Evolutionary conservation across 495 filamentous ascomycete species (phyloP).

Genomic region (Coniosporium apollinis): DNA sequence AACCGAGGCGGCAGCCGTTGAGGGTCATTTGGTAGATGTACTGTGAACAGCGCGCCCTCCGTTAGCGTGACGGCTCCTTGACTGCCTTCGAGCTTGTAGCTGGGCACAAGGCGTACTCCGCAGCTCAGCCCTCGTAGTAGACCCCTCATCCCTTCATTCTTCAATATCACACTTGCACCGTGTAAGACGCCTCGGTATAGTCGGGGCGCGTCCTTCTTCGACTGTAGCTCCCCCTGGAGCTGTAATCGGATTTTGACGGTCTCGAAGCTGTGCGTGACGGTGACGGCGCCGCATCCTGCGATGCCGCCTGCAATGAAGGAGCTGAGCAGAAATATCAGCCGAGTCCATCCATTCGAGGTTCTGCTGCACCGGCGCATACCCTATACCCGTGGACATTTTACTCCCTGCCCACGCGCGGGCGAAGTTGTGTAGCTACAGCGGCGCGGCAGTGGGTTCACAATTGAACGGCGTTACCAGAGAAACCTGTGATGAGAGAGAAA

Average conservation of each 20-base stretch:
- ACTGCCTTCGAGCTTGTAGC: background rate
- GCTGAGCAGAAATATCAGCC: constrained; percentile 1
- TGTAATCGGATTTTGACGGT: constrained; percentile 98
- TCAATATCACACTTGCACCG: constrained; percentile 74
- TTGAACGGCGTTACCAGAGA: too few species aligned
- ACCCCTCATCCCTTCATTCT: constrained; percentile 76
- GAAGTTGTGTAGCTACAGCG: too few species aligned
- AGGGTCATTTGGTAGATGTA: constrained; percentile 96
- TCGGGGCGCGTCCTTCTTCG: constrained; percentile 63
- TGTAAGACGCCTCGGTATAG: constrained; percentile 89
- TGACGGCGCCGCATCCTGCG: constrained; percentile 92
- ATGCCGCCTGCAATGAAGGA: constrained; percentile 87
- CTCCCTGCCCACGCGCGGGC: too few species aligned
- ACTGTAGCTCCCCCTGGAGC: constrained; percentile 88
- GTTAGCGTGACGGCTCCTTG: too few species aligned
- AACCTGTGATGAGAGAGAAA: too few species aligned
- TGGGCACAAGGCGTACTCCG: constrained; percentile 38
- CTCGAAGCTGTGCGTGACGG: constrained; percentile 95
- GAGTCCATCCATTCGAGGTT: background rate
- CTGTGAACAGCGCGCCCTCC: too few species aligned
- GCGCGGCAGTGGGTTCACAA: too few species aligned
- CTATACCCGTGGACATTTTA: constrained; percentile 19
- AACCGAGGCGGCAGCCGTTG: constrained; percentile 90
- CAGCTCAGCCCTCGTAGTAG: constrained; percentile 80
- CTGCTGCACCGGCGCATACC: constrained; percentile 6